These are phyloP conservation scores for Neurospora sp. DNA, from an alignment of 495 filamentous ascomycete species.

Conservation along the genomic window DNA sequence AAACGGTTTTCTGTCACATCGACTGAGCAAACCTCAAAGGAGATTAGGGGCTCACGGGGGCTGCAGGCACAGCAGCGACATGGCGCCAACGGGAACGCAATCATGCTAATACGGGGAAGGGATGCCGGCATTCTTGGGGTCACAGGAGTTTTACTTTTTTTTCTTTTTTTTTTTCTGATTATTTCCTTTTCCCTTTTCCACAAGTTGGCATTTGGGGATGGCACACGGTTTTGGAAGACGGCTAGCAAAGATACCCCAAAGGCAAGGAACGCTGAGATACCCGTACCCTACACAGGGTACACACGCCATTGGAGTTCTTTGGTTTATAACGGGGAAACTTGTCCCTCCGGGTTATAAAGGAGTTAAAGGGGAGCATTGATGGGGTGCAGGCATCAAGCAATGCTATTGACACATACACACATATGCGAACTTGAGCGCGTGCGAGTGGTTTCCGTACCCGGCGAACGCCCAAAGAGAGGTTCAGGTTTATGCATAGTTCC, in stretches of 20 bases:
- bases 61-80: background rate
- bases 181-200: background rate
- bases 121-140: background rate
- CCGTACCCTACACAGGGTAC: background rate
- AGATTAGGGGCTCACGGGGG: background rate
- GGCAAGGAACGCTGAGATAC: background rate
- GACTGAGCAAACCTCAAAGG: background rate
- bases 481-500: background rate
- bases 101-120: background rate
- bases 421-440: background rate
- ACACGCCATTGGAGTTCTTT: background rate
- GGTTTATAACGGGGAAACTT: background rate
- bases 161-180: background rate
- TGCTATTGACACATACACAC: background rate
- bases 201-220: background rate
- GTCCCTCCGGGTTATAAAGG: background rate
- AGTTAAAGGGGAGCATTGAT: background rate
- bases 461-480: background rate
- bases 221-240: background rate
- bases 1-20: background rate
- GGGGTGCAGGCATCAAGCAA: background rate
- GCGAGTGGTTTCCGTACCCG: background rate
- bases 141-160: background rate
- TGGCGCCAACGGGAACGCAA: background rate
- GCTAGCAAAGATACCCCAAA: background rate